Conservation (phyloP, 108 stramenopile genomes). For the Pinguiococcus pyrenoidosus region DNA sequence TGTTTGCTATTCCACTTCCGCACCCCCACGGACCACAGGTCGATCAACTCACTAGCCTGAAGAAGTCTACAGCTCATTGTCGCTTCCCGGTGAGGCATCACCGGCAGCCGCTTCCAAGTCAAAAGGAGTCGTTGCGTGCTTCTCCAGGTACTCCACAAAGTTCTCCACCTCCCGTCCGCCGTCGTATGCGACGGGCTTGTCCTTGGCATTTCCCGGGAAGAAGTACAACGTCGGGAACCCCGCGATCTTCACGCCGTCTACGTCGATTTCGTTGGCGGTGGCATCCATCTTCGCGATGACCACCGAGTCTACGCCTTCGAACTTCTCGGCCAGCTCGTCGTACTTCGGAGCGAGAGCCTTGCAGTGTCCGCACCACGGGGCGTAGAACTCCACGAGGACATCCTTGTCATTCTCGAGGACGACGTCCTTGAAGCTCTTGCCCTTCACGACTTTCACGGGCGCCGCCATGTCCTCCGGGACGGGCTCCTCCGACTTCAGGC, state of each 20-base stretch:
- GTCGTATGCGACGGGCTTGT: conserved; percentile 21
- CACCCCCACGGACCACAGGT: too few species aligned
- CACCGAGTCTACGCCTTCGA: conserved; percentile 28
- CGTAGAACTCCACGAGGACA: conserved; percentile 56
- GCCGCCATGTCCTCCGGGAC: conserved; percentile 20
- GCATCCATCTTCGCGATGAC: conserved; percentile 52
- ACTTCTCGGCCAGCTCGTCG: conserved; percentile 37
- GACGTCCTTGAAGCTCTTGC: conserved; percentile 23
- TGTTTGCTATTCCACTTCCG: too few species aligned
- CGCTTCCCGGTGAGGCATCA: too few species aligned
- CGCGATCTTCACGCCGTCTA: conserved; percentile 22
- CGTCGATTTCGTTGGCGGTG: conserved; percentile 48
- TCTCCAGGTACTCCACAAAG: conserved; percentile 33
- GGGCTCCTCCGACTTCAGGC: conserved; percentile 36
- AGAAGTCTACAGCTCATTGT: too few species aligned
- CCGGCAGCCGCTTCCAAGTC: too few species aligned
- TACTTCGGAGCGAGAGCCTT: conserved; percentile 40
- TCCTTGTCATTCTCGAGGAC: conserved; percentile 35
- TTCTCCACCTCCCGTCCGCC: conserved; percentile 36
- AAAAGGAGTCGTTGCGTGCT: conserved; percentile 17
- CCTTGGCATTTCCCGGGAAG: conserved; percentile 35
- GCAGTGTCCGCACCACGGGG: conserved; percentile 64
- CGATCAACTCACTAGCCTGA: too few species aligned
- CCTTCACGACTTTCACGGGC: conserved; percentile 34
- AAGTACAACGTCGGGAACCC: conserved; percentile 52